Base-by-base conservation (phyloP, 768 basidiomycete genomes). In the Postia placenta region DNA sequence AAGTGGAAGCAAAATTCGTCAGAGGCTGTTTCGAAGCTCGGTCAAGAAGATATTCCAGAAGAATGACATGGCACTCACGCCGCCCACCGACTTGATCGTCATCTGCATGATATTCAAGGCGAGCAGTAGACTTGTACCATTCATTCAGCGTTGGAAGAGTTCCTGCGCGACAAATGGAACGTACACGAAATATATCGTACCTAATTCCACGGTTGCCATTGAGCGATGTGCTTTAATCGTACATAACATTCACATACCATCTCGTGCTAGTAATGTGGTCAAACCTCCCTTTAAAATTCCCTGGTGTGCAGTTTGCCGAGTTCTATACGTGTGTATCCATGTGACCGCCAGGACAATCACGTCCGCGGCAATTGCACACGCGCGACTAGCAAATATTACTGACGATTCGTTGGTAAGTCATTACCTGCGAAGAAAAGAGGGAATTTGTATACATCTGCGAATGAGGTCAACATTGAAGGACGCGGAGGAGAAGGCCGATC, bases 41-140 rank as follows among this genome's bases (percentile, higher is more conserved):
- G 17, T 26, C 30, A 5, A 5, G 9, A 24, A 17, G 6, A 30
- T 30, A 28, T n/a, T 9, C 38, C 9, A 9, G 38, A 19, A n/a
- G 23, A 28, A 27, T 28, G 7, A 33, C 22, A 12, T 30, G 7
- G n/a, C 2, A 43, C 42, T 24, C 17, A 45, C 45, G 3, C 45
- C 45, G n/a, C 15, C 14, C 9, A 45, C 45, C 3, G 45, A 23
- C 30, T 23, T 36, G 17, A 45, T 11, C 6, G 42, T 25, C 28
- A 53, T 53, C 5, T 53, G 52, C 28, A 53, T 22, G 19, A 49
- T 22, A 28, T 53, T 53, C 12, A 53, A 44, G 5, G 42, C 20
- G 5, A 53, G 45, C 14, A 53, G 39, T 33, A 33, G 15, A 15
- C 30, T 33, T n/a, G n/a, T n/a, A n/a, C n/a, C n/a, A n/a, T n/a